phyloP scores from a whole-genome alignment of 768 basidiomycete species.

The Mycena indigotica region DNA sequence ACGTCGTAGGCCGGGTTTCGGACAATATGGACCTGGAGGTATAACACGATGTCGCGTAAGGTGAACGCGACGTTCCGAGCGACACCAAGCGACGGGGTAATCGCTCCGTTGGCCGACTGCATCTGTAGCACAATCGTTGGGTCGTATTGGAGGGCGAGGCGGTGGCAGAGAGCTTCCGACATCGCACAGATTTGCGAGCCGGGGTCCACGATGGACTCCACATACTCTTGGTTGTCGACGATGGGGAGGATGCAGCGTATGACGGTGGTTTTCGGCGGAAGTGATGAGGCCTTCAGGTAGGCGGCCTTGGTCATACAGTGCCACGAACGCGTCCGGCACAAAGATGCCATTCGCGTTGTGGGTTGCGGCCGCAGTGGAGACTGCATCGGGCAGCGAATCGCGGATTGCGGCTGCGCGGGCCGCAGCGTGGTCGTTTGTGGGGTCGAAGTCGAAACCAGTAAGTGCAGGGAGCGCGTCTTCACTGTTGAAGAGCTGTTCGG shows the following conservation, averaged over 20 bases:
- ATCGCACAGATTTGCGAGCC: conserved; percentile 24
- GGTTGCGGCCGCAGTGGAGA: neutral
- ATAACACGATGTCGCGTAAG: neutral
- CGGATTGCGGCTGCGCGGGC: neutral
- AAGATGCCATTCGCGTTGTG: neutral
- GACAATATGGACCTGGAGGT: neutral
- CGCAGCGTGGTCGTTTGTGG: too few relatives aligned
- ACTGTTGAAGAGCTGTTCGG: too few relatives aligned
- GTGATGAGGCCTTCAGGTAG: neutral
- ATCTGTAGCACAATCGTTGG: neutral
- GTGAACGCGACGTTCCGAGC: neutral
- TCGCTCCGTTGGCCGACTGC: neutral
- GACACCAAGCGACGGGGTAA: neutral
- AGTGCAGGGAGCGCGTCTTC: too few relatives aligned
- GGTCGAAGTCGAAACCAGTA: too few relatives aligned
- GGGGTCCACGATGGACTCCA: conserved; percentile 23
- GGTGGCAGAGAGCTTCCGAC: conserved; percentile 23
- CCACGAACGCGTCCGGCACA: neutral
- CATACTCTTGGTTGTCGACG: conserved; percentile 7
- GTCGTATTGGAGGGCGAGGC: neutral
- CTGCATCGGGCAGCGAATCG: neutral
- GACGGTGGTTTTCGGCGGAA: conserved; percentile 7
- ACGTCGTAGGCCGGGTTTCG: conserved; percentile 1
- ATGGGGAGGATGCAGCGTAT: conserved; percentile 18
- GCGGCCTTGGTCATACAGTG: neutral